Base-by-base conservation (phyloP, 768 basidiomycete species). In the Russula compacta region DNA sequence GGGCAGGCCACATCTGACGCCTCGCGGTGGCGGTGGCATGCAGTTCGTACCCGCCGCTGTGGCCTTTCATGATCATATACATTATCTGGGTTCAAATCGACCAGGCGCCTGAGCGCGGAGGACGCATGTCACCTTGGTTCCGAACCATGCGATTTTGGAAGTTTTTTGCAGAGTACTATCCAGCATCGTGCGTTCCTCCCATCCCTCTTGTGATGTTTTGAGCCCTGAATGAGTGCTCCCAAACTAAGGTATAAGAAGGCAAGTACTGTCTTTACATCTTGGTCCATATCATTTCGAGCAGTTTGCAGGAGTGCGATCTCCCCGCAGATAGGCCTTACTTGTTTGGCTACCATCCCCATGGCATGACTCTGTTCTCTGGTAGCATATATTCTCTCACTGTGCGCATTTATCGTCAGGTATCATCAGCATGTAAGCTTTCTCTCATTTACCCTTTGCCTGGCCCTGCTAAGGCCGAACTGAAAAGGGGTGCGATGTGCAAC, bases 311-410 rank as follows among this genome's bases (percentile, higher is more conserved):
- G 74, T 86, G 84, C 39, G 91, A 95, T 65, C 79, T 99, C 24
- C 93, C 95, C 0, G 77, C 95, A 11, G 92, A 97, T 71, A 77
- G 94, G 64, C 87, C 91, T 19, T 99, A 99, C 74, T 82, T 99
- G 14, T 99, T 99, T 73, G 97, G 95, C 8, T 98, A 98, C 73
- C 97, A 99, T 73, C 97, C 97, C 17, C 97, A 99, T 73, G 97
- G 95, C 86, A 61, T 38, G 81, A 70, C 46, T 36, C 21, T n/a
- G 1, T 61, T 35, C 39, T 21, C 61, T 4, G 38, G 33, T 48
- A 46, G 4, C 14, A 21, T 29, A 12, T 42, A 43, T 60, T 10
- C 56, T 54, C 39, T 44, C 12, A 24, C 51, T 43, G 8, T 2
- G 12, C 51, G 29, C 8, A 11, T 32, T 21, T 40, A 4, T 57